Evolutionary conservation across 2,329 filamentous ascomycete species (phyloP).

Genomic region (Aspergillus quadricinctus): DNA sequence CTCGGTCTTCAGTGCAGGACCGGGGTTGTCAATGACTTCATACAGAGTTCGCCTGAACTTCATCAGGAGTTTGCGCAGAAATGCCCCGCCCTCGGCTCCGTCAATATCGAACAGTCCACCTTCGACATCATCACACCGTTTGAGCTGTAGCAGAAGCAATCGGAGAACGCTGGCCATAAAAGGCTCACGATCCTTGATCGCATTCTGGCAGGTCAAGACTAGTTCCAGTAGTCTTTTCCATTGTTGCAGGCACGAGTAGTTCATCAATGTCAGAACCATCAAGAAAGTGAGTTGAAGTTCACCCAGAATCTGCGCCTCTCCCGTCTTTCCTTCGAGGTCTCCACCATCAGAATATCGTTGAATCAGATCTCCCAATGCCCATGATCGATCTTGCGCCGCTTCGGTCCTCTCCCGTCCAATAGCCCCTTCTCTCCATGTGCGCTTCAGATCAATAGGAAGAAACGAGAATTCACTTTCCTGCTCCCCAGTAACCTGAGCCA

Average conservation of each 20-base stretch:
- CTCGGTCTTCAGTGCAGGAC: slow-evolving; percentile 46
- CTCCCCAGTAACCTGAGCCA: slow-evolving; percentile 25
- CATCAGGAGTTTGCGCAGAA: slow-evolving; percentile 50
- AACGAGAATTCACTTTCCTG: slow-evolving; percentile 49
- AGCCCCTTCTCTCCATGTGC: slow-evolving; percentile 59
- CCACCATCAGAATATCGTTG: slow-evolving; percentile 34
- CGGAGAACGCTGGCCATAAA: slow-evolving; percentile 52
- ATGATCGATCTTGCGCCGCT: slow-evolving; percentile 58
- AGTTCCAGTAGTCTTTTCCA: slow-evolving; percentile 58
- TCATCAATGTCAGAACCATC: slow-evolving; percentile 60
- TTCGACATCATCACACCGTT: slow-evolving; percentile 56
- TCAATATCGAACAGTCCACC: slow-evolving; percentile 58
- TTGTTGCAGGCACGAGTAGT: slow-evolving; percentile 62
- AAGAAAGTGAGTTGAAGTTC: slow-evolving; percentile 61
- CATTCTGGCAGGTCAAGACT: slow-evolving; percentile 53
- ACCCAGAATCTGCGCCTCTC: slow-evolving; percentile 46
- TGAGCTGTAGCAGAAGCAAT: slow-evolving; percentile 50
- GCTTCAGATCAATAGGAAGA: slow-evolving; percentile 56
- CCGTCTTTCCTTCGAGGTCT: slow-evolving; percentile 14
- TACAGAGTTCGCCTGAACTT: slow-evolving; percentile 51
- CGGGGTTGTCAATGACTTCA: slow-evolving; percentile 36
- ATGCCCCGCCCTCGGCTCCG: slow-evolving; percentile 47
- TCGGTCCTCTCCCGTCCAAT: slow-evolving; percentile 60
- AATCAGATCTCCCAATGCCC: slow-evolving; percentile 55
- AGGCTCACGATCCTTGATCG: slow-evolving; percentile 44